Evolutionary conservation across 1,284 basidiomycete species (phyloP), one percentile per base, ranked within the genome.

Genomic region (Stygiomarasmius scandens): DNA sequence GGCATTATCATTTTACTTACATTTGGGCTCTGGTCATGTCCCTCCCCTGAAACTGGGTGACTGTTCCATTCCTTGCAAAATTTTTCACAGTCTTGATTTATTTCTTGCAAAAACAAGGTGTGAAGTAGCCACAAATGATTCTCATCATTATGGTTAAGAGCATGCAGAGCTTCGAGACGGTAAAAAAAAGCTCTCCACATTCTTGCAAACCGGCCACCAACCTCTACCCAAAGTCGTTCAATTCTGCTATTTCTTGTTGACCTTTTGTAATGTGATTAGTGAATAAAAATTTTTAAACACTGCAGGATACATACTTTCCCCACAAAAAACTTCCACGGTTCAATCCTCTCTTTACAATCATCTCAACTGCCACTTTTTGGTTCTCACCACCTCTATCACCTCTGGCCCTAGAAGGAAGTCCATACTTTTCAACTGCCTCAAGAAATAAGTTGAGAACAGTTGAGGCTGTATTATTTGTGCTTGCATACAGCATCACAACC

Each of bases 121-220:
- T 77, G 73, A 0, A 76, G 60, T 0, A 74, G 65, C 74, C 74
- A 76, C 0, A 76, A 55, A 54, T 76, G 72, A 10, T 36, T 25
- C 2, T 48, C 52, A 27, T 61, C 54, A 16, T 41, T 46, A 16
- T 41, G 2, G 20, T 62, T 53, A 19, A 62, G 58, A 41, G 27
- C 46, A 54, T 58, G 44, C 51, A 61, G 20, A 45, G 44, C 3
- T 36, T 56, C 22, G 29, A 48, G 53, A 9, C 45, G n/a, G 20
- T 5, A 38, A 53, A 58, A 53, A 27, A 58, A 58, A 1, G 36
- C 51, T 8, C 51, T 11, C 56, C 56, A 54, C n/a, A 16, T 4
- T 10, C 51, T 41, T 29, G 44, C 56, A 58, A 56, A 56, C 44
- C 52, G 55, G 6, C 10, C n/a, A 12, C 55, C 58, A 14, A 56